Evolutionary conservation across 2,329 filamentous ascomycete species (phyloP), one percentile per base, ranked within the genome.

Genomic region (Ophiostoma tasmaniense): DNA sequence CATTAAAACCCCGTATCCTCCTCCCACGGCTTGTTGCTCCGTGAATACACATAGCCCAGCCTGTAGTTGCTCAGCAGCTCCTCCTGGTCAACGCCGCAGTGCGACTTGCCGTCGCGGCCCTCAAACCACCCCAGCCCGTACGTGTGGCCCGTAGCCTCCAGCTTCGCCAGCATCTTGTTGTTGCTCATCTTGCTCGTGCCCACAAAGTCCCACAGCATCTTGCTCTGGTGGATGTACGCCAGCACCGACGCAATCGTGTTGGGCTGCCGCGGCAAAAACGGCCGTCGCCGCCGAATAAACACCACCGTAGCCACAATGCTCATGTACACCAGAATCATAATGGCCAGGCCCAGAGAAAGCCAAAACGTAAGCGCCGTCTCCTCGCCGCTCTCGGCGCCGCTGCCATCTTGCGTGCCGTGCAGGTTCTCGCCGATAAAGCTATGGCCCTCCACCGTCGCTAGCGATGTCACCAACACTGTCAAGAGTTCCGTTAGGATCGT

Each of bases 41-140:
- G 75, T 20, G 78, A 77, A 39, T 82, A 81, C 69, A 83, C 81
- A 61, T 83, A 76, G 5, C 89, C 89, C 76, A 90, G 88, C 76
- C 85, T 87, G 77, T 92, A 93, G 69, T 77, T 79, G 70, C 83
- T 84, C 71, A 83, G 80, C 74, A 93, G 79, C 76, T 90, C 88
- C 79, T 93, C 90, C 79, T 92, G 84, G 75, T 94, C 91, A 69
- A 94, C 85, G 14, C 90, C 91, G 75, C 90, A 89, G 80, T 93
- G 91, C 71, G 85, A 85, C 77, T 89, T 83, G 3, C 88, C 87
- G 77, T 94, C 91, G 22, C 90, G 80, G 0, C 91, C 91, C 55
- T 80, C 79, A 74, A 93, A 93, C 90, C 90, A 93, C 0, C 91
- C 91, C 42, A 93, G 77, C 1, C 89, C 90, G 76, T 93, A 94